Base-by-base conservation (phyloP, 768 basidiomycete species). In the Naematelia aurantialba region DNA sequence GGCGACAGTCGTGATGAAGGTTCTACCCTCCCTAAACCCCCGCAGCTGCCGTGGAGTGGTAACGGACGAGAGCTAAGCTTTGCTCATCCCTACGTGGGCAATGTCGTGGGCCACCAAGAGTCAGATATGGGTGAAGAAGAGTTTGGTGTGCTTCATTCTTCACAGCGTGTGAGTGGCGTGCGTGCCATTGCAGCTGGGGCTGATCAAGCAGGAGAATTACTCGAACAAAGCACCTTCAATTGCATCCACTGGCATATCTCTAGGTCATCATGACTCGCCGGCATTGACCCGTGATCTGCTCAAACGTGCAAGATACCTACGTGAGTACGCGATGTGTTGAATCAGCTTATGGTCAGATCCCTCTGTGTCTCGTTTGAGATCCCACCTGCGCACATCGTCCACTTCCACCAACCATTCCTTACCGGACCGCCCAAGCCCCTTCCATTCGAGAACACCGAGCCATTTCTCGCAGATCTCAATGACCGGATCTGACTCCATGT, bases 291-390 rank as follows among this genome's bases (percentile, higher is more conserved):
- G 53, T 0, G 61, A 55, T 5, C 52, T 58, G 17, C 48, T 53
- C 45, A 67, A 60, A 42, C 56, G 62, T 11, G 34, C 44, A 17
- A 39, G 8, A 8, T 39, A 39, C 17, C 34, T 39, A 8, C 34
- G 34, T 39, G 17, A 39, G 34, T 39, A 17, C 51, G 27, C 11
- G 19, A 17, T 31, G 24, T 21, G 25, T 5, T 24, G 17, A 29
- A 3, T 25, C 3, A 55, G 19, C 19, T 29, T 42, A 30, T 1
- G 34, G 53, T 14, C 30, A 27, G 52, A 62, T 17, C 67, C 62
- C 4, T 67, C 71, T 21, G 66, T 78, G 14, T 78, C 77, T 14
- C 64, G 77, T 3, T 59, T 78, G n/a, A 61, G 77, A 31, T 77
- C 77, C 13, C 74, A 76, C 55, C 61, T 66, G 25, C 72, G 74